phyloP scores from a whole-genome alignment of 2,329 filamentous ascomycete genomes.

The Elsinoe arachidis region DNA sequence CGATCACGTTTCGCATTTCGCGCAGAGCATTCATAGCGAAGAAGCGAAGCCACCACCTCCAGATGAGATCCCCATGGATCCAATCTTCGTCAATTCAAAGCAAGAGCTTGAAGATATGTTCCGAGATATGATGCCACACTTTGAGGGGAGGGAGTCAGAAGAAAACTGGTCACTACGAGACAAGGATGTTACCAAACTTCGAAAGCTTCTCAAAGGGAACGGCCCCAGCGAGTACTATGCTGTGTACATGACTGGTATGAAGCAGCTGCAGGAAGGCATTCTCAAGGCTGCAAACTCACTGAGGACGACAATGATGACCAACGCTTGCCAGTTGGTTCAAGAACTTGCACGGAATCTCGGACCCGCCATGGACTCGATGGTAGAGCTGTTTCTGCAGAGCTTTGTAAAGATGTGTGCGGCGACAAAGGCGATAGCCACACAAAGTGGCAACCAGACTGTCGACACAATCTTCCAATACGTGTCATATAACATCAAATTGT shows the following conservation, averaged over 20 bases:
- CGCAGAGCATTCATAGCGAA: constrained; percentile 39
- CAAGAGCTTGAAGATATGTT: constrained; percentile 84
- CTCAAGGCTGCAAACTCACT: constrained; percentile 77
- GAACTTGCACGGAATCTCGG: constrained; percentile 72
- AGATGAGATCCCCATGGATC: constrained; percentile 63
- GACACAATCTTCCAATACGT: constrained; percentile 70
- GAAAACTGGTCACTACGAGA: constrained; percentile 86
- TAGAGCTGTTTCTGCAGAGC: constrained; percentile 80
- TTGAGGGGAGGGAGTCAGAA: constrained; percentile 83
- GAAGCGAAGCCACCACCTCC: constrained; percentile 50
- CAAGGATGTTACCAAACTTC: constrained; percentile 66
- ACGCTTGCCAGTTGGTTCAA: constrained; percentile 74
- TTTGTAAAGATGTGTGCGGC: constrained; percentile 82
- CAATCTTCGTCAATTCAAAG: constrained; percentile 72
- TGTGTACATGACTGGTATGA: constrained; percentile 61
- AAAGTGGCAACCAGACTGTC: constrained; percentile 74
- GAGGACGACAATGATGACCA: constrained; percentile 81
- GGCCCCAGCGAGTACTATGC: constrained; percentile 66
- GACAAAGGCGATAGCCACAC: constrained; percentile 86
- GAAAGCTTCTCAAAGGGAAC: constrained; percentile 75
- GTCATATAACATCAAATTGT: constrained; percentile 68
- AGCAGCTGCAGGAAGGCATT: constrained; percentile 73
- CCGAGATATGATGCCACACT: constrained; percentile 68
- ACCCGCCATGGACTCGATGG: constrained; percentile 73
- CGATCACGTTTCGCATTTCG: constrained; percentile 37